A percentile compares a stretch with the other conserved stretches of the same genome.
Evolutionary conservation across 106 monocot species (phyloP).

Genomic region (Dendrobium chrysotoxum): DNA sequence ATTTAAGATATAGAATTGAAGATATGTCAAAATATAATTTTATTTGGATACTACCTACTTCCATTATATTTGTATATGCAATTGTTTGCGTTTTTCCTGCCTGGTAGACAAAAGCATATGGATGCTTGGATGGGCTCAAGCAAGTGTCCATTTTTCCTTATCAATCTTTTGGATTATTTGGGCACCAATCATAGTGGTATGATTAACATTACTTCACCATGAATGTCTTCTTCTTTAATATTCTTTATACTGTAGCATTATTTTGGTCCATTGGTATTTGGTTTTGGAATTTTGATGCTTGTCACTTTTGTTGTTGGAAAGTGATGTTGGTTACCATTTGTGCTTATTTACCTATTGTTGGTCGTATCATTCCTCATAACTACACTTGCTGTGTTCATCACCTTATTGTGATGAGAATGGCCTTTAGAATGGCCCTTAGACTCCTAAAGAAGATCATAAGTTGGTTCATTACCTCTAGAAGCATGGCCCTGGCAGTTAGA

Average conservation of each 20-base stretch:
- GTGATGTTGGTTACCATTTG: no score
- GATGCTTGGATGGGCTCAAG: constrained; percentile 68
- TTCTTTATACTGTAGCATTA: not conserved
- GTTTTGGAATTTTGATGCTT: no score
- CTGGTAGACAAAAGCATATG: constrained; percentile 72
- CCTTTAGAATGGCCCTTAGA: no score
- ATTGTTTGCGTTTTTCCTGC: constrained; percentile 7
- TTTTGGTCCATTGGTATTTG: not conserved
- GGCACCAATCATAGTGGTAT: constrained; percentile 95
- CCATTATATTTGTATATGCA: not conserved
- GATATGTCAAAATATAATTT: not conserved
- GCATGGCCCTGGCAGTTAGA: no score
- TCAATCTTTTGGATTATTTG: constrained; percentile 79
- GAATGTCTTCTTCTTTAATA: not conserved
- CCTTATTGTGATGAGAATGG: no score
- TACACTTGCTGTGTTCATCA: no score
- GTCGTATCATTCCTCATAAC: no score
- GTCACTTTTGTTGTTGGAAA: no score
- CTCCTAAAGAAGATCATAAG: no score
- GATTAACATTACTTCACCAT: constrained; percentile 12
- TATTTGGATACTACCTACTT: not conserved
- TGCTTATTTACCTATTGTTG: no score
- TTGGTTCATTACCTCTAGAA: no score
- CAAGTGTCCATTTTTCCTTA: constrained; percentile 74
- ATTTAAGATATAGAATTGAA: no score